Percentiles rank a stretch among this genome's conserved stretches.
Conservation (phyloP, 345 rosid species). For the Linum usitatissimum region DNA sequence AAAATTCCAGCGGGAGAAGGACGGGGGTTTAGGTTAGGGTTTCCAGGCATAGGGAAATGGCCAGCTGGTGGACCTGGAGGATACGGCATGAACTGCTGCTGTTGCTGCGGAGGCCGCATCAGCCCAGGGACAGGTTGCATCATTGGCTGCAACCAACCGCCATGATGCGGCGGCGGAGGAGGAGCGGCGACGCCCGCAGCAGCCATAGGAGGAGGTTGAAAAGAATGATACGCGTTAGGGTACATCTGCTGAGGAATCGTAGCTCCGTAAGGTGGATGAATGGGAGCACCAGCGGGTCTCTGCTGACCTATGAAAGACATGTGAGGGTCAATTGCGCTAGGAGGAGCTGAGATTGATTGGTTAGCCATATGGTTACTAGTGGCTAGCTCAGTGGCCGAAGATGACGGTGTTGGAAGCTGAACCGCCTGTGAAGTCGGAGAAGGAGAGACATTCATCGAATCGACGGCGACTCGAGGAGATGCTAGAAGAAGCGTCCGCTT, state of each 20-base stretch:
- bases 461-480: background rate
- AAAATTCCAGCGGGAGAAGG: slow-evolving; percentile 37
- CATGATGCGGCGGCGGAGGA: background rate
- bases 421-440: background rate
- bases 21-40: slow-evolving; percentile 29
- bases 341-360: background rate
- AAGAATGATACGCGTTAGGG: background rate
- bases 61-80: slow-evolving; percentile 27
- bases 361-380: background rate
- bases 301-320: background rate
- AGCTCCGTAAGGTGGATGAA: background rate
- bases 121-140: background rate
- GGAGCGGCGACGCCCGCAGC: background rate
- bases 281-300: background rate
- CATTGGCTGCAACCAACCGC: background rate
- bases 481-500: background rate
- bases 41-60: slow-evolving; percentile 37
- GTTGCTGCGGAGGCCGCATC: background rate
- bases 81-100: slow-evolving; percentile 46
- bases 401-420: background rate
- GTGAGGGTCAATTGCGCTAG: background rate
- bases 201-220: background rate
- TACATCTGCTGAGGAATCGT: background rate
- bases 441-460: background rate
- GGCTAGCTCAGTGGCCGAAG: background rate